These are phyloP conservation scores for Wallacemonas sp. DNA, from an alignment of 208 protist genomes.

Conservation along the genomic window DNA sequence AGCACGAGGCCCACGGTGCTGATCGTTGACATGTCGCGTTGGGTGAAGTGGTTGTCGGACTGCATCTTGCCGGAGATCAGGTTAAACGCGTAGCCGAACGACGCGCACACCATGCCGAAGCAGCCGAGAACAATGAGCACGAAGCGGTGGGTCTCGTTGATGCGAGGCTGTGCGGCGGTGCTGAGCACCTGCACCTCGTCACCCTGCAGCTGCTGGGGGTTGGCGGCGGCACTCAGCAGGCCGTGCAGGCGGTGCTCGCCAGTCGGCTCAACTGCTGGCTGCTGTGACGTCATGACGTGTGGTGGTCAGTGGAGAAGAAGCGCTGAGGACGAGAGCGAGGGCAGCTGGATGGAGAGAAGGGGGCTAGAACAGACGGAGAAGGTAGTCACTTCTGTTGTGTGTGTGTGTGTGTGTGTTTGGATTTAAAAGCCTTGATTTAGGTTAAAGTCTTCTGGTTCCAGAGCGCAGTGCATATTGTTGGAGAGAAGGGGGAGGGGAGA, in stretches of 20 bases:
- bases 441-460: too few relatives aligned
- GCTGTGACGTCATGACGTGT: neutral
- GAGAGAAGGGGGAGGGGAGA: too few relatives aligned
- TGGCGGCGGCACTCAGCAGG: neutral
- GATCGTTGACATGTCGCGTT: conserved; percentile 60
- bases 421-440: too few relatives aligned
- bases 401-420: too few relatives aligned
- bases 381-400: too few relatives aligned
- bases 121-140: conserved; percentile 29
- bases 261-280: neutral
- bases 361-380: neutral
- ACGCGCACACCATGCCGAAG: conserved; percentile 43
- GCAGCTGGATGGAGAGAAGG: neutral
- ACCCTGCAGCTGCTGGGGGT: neutral
- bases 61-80: conserved; percentile 39
- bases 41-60: conserved; percentile 38
- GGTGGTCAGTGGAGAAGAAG: neutral
- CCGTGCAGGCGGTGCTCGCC: neutral
- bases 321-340: neutral
- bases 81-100: conserved; percentile 51
- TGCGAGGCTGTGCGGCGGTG: neutral
- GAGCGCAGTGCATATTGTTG: too few relatives aligned
- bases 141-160: conserved; percentile 42
- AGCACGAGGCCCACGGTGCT: conserved; percentile 37
- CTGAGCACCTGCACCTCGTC: conserved; percentile 1